Percentiles rank a stretch among this genome's conserved stretches.
Evolutionary conservation across 495 filamentous ascomycete genomes (phyloP).

Genomic region (Bacidia rubella): DNA sequence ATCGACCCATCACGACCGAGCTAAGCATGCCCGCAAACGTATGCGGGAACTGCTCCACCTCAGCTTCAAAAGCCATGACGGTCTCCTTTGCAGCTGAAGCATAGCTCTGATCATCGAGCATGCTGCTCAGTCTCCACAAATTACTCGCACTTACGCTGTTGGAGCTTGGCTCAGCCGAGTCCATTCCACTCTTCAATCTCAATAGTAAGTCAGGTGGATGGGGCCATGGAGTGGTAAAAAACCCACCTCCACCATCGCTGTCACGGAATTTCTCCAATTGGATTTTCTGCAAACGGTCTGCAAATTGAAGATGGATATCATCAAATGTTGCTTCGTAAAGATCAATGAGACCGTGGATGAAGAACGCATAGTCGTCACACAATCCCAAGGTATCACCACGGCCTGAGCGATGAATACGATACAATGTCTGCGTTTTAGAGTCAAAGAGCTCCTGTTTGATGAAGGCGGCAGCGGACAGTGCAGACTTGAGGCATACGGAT

Average conservation of each 20-base stretch:
- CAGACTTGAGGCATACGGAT: conserved; percentile 45
- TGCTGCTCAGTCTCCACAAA: conserved; percentile 58
- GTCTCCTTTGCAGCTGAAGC: conserved; percentile 55
- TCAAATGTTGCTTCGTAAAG: conserved; percentile 84
- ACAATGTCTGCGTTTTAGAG: conserved; percentile 43
- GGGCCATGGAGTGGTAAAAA: conserved; percentile 67
- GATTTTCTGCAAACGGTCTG: conserved; percentile 64
- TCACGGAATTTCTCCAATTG: conserved; percentile 62
- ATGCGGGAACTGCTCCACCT: conserved; percentile 85
- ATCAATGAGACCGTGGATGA: conserved; percentile 72
- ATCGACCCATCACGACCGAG: conserved; percentile 45
- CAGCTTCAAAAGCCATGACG: conserved; percentile 70
- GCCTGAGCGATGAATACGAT: conserved; percentile 65
- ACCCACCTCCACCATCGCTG: conserved; percentile 35
- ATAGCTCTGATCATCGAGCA: conserved; percentile 57
- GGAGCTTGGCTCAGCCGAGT: conserved; percentile 74
- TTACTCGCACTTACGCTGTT: conserved; percentile 79
- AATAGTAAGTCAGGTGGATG: conserved; percentile 62
- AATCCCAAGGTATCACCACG: conserved; percentile 62
- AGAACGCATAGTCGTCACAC: conserved; percentile 89
- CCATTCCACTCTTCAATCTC: conserved; percentile 85
- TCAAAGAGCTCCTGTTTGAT: conserved; percentile 70
- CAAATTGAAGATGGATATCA: conserved; percentile 65
- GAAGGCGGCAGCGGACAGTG: conserved; percentile 58
- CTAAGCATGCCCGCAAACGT: conserved; percentile 70